Conservation (phyloP, 2,329 filamentous ascomycete genomes). For the Colletotrichum brevisporum region DNA sequence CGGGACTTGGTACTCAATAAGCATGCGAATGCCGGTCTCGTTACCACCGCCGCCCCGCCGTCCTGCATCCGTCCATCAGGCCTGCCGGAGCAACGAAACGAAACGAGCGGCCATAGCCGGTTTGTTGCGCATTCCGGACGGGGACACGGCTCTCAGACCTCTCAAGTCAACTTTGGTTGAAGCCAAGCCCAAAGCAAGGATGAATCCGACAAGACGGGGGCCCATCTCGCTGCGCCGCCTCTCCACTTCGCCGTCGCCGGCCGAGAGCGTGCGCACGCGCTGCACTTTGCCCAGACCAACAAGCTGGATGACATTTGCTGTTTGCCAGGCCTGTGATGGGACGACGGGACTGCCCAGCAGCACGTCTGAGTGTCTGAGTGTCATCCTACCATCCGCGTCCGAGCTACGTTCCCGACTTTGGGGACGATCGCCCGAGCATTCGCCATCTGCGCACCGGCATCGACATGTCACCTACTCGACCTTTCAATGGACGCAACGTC, state of each 20-base stretch:
- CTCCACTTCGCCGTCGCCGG: conserved; percentile 23
- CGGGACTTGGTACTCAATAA: conserved; percentile 8
- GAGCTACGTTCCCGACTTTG: conserved; percentile 16
- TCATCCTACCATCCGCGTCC: conserved; percentile 5
- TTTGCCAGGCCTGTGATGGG: conserved; percentile 13
- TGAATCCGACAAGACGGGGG: conserved; percentile 27
- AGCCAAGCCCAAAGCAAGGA: conserved; percentile 33
- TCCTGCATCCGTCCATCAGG: conserved; percentile 19
- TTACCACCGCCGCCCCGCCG: conserved; percentile 16
- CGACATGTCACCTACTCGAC: not conserved
- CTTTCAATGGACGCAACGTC: conserved; percentile 20
- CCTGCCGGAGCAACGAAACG: conserved; percentile 34
- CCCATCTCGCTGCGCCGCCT: conserved; percentile 7
- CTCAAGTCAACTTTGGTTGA: conserved; percentile 32
- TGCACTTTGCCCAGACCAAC: conserved; percentile 1
- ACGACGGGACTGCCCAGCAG: conserved; percentile 14
- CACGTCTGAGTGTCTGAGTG: no score
- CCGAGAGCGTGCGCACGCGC: not conserved
- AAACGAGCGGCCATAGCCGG: conserved; percentile 35
- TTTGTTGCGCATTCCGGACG: conserved; percentile 28
- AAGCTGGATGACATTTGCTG: not conserved
- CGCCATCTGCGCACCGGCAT: conserved; percentile 7
- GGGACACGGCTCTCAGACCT: conserved; percentile 31
- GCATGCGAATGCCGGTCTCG: conserved; percentile 19
- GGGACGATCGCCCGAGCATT: not conserved